A percentile compares a stretch with the other conserved stretches of the same genome.
These are phyloP conservation scores for Talaromyces sp. DNA, from an alignment of 2,329 filamentous ascomycete genomes.

Conservation along the genomic window DNA sequence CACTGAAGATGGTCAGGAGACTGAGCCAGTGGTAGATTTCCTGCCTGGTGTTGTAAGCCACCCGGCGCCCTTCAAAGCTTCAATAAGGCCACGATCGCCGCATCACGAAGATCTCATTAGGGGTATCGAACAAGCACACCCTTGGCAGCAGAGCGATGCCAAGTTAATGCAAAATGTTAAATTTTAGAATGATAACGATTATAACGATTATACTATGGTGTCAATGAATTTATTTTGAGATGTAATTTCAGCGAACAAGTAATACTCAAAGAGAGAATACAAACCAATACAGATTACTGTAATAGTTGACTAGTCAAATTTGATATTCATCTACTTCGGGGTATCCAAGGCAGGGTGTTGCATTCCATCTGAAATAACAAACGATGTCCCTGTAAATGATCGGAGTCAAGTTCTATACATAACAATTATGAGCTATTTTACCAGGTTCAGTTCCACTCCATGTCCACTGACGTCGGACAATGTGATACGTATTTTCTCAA, in stretches of 20 bases:
- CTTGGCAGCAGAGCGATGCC: constrained; percentile 42
- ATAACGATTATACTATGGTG: neutral
- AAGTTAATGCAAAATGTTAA: constrained; percentile 14
- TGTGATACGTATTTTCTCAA: neutral
- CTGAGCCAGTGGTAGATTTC: constrained; percentile 37
- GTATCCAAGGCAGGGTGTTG: neutral
- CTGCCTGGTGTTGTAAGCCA: constrained; percentile 35
- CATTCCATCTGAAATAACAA: too few relatives aligned
- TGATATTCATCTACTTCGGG: neutral
- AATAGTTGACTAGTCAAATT: neutral
- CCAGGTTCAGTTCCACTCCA: neutral
- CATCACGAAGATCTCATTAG: constrained; percentile 33
- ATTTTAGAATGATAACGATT: neutral
- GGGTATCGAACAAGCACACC: constrained; percentile 34
- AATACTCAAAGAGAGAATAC: neutral
- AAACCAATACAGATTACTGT: neutral
- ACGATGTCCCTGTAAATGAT: neutral
- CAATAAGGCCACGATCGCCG: constrained; percentile 35
- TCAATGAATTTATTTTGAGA: neutral
- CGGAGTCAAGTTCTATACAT: neutral
- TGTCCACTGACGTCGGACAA: neutral
- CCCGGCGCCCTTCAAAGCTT: constrained; percentile 35
- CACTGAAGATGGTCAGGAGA: constrained; percentile 36
- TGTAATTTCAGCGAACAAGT: neutral
- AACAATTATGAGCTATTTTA: neutral